These are phyloP conservation scores for Penicillium paneum DNA, from an alignment of 2,329 filamentous ascomycete species.

Conservation along the genomic window DNA sequence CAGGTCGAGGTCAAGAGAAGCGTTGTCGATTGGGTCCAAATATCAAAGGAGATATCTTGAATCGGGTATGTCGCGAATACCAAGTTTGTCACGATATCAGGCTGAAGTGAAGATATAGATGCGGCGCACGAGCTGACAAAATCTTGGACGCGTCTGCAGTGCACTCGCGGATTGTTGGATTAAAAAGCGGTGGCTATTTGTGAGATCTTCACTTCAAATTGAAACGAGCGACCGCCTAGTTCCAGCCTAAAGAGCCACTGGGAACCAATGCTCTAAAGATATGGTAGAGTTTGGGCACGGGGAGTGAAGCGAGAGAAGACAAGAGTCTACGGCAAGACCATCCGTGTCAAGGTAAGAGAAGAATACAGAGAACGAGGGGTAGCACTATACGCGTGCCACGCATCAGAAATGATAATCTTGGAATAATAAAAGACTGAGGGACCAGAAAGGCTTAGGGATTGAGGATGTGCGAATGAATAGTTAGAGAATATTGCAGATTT, in stretches of 20 bases:
- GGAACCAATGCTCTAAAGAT: not conserved
- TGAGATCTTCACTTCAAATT: not conserved
- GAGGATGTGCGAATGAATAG: not conserved
- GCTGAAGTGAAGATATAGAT: not conserved
- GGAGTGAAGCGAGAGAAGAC: slow-evolving; percentile 4
- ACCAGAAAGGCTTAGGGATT: slow-evolving; percentile 4
- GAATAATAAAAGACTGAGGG: not conserved
- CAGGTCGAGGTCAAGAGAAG: not conserved
- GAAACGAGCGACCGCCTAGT: not conserved
- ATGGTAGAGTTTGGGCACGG: not conserved
- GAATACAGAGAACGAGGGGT: not conserved
- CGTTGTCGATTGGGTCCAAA: not conserved
- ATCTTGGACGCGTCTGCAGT: not conserved
- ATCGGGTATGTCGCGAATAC: too few species aligned
- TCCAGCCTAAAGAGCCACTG: not conserved
- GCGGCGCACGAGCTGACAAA: not conserved
- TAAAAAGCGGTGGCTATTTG: not conserved
- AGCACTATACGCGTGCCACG: not conserved
- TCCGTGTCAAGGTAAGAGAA: not conserved
- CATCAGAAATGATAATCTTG: not conserved
- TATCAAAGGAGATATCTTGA: not conserved
- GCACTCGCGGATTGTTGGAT: not conserved
- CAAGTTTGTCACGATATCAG: not conserved
- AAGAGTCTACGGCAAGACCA: not conserved
- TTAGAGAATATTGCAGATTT: not conserved